Base-by-base conservation (phyloP, 345 rosid genomes). In the Ceriops tagal region DNA sequence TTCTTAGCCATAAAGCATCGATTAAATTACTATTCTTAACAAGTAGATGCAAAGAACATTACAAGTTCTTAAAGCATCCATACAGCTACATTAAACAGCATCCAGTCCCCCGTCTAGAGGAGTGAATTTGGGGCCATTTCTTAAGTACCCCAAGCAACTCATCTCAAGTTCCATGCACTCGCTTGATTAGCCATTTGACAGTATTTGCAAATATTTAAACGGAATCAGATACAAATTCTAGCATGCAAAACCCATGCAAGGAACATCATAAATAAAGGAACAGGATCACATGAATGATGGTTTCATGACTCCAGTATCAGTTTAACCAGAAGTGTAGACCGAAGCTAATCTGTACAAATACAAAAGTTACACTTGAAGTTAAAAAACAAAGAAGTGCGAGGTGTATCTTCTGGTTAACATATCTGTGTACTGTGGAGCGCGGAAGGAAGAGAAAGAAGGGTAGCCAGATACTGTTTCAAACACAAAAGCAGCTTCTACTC, bases 311-410 rank as follows among this genome's bases (percentile, higher is more conserved):
- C 18, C 21, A 35, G 60, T 72, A 58, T 63, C 56, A 78, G 32
- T 77, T 77, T 71, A 30, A 69, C 59, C 60, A 63, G 51, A 61
- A 53, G 74, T 61, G 65, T 53, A 15, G 57, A 10, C 58, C 39
- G 59, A 69, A 51, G 51, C 34, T 63, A 56, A 77, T 72, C 83
- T 84, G 82, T 84, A 81, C 79, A 81, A 77, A 80, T 65, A 70
- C 74, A 68, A 61, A 74, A 69, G 76, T 61, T 62, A 78, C 80
- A 81, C 79, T 70, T 77, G n/a, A 65, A 62, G 64, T 49, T 71
- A 70, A 72, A 77, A 61, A 61, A 24, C 26, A 24, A 24, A 24
- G 26, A 65, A 56, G 70, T 74, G 75, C 71, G 64, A 64, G 70
- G 65, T 65, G 78, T 61, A 59, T 69, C 71, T 64, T 65, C 79